Base-by-base conservation (phyloP, 2,329 filamentous ascomycete genomes). In the Sporothrix luriei region DNA sequence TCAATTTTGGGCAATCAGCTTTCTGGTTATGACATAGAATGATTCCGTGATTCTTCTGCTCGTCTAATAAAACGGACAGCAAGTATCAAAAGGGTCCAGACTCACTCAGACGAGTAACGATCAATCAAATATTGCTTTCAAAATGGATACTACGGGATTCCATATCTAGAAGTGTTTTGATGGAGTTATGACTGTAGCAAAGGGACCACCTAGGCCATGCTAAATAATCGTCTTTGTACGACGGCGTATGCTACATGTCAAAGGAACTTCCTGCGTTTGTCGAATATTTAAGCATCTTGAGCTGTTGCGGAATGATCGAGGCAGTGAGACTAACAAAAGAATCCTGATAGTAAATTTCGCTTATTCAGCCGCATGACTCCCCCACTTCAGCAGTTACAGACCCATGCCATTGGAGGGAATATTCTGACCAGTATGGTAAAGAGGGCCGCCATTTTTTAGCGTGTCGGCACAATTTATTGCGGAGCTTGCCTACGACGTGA, bases 401-500 rank as follows among this genome's bases (percentile, higher is more conserved):
- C 5, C 10, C 19, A 24, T 48, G 48, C n/a, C n/a, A 66, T 55
- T 54, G 64, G 64, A 66, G 49, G 64, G 55, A 55, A 66, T 55
- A 54, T 55, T 54, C 33, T 54, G 64, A 33, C 64, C 64, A 49
- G n/a, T 3, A 24, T 54, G 13, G 33, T 16, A 16, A 52, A 48
- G 62, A 52, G 62, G 46, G 40, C 59, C 43, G 46, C 43, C 51
- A 24, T n/a, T 52, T 29, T 14, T 29, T 66, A 54, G 49, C 21
- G 29, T 33, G 64, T 66, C 64, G 64, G 64, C n/a, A 54, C 64
- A 66, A 54, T 29, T 66, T 54, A 26, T 19, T 26, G 64, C 64
- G 64, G 64, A 54, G 64, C 16, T 21, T 66, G 49, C 43, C 40
- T 48, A n/a, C n/a, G n/a, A n/a, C n/a, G n/a, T n/a, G n/a, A n/a